Evolutionary conservation across 2,329 filamentous ascomycete genomes (phyloP).

Genomic region (Colletotrichum camelliae): DNA sequence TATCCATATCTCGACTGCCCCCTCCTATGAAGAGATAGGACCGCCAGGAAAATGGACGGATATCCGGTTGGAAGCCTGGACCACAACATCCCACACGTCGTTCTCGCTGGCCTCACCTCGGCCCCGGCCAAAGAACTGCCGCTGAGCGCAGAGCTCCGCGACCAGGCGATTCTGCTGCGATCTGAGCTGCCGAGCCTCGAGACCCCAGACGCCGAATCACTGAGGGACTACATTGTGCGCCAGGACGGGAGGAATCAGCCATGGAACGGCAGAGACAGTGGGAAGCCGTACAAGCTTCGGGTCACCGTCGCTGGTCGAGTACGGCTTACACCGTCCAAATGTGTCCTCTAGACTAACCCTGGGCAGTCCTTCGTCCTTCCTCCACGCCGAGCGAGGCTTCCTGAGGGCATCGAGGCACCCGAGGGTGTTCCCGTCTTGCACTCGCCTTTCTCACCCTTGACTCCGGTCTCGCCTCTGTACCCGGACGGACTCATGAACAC

Average conservation of each 20-base stretch:
- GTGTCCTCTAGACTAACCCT: constrained; percentile 30
- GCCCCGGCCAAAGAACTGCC: constrained; percentile 44
- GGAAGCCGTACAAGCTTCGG: constrained; percentile 65
- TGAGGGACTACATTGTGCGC: constrained; percentile 70
- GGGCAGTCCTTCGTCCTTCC: constrained; percentile 61
- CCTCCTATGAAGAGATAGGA: constrained; percentile 31
- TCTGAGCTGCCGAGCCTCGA: constrained; percentile 75
- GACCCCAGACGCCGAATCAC: constrained; percentile 65
- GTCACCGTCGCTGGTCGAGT: constrained; percentile 82
- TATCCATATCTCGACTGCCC: background rate
- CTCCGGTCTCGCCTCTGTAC: constrained; percentile 81
- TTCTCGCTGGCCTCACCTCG: constrained; percentile 75
- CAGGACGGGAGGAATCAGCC: constrained; percentile 68
- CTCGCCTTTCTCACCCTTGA: constrained; percentile 90
- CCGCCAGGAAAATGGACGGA: constrained; percentile 68
- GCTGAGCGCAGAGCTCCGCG: constrained; percentile 57
- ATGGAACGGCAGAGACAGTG: constrained; percentile 68
- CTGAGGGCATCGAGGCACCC: constrained; percentile 54
- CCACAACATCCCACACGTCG: constrained; percentile 85
- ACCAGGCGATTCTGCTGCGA: constrained; percentile 65
- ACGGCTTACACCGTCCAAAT: constrained; percentile 41
- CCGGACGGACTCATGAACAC: constrained; percentile 87
- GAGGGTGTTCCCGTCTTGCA: constrained; percentile 68
- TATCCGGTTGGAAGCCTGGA: constrained; percentile 81
- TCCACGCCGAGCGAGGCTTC: constrained; percentile 60